Evolutionary conservation across 1,139 yeast genomes (phyloP).

Genomic region (Starmera stellimalicola): DNA sequence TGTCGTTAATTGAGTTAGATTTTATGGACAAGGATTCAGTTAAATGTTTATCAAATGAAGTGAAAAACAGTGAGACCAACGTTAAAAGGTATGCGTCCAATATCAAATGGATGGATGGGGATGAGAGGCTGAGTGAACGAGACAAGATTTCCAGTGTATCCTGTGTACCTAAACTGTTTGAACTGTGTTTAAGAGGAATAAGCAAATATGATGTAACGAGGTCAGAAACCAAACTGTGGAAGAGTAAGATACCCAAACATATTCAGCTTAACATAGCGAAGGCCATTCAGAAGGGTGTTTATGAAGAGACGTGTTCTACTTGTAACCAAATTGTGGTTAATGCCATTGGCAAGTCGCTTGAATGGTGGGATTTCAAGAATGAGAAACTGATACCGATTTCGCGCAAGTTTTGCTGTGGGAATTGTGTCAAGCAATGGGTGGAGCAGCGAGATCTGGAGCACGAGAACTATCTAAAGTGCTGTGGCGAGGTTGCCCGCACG

Average conservation of each 20-base stretch:
- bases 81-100: conserved; percentile 15
- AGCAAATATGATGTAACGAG: conserved; percentile 35
- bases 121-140: conserved; percentile 4
- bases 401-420: conserved; percentile 36
- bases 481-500: too few species aligned
- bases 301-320: conserved; percentile 40
- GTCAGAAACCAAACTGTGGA: conserved; percentile 38
- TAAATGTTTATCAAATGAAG: conserved; percentile 9
- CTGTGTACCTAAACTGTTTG: conserved; percentile 31
- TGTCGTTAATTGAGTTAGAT: conserved; percentile 21
- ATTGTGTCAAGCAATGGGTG: conserved; percentile 29
- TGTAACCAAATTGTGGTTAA: conserved; percentile 36
- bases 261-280: conserved; percentile 31
- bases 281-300: conserved; percentile 35
- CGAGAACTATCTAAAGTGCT: neutral
- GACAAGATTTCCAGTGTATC: conserved; percentile 9
- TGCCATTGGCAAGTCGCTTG: conserved; percentile 44
- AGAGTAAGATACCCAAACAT: conserved; percentile 26
- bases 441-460: conserved; percentile 10
- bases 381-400: conserved; percentile 33
- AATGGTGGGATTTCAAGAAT: conserved; percentile 51
- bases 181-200: conserved; percentile 33
- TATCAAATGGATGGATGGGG: conserved; percentile 15
- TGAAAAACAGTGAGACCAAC: conserved; percentile 5
- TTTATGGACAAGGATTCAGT: conserved; percentile 10